Conservation (phyloP, 768 basidiomycete species). For the Favolaschia claudopus region DNA sequence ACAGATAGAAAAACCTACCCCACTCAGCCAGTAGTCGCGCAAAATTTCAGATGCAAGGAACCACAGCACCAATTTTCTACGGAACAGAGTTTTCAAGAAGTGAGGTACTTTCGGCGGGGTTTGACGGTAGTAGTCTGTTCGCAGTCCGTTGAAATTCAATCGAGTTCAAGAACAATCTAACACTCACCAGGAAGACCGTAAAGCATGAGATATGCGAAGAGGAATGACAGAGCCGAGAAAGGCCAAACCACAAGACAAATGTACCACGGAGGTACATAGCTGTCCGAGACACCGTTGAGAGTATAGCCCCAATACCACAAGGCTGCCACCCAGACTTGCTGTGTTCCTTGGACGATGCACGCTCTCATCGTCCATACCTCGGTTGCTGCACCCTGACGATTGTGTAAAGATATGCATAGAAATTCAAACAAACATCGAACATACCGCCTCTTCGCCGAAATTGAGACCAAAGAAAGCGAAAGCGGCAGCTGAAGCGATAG, state of each 20-base stretch:
- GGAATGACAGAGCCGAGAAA: slow-evolving; percentile 72
- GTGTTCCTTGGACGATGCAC: slow-evolving; percentile 92
- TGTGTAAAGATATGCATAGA: slow-evolving; percentile 15
- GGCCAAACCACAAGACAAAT: slow-evolving; percentile 87
- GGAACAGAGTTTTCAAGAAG: slow-evolving; percentile 88
- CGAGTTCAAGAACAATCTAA: not conserved
- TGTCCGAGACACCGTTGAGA: slow-evolving; percentile 62
- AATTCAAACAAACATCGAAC: slow-evolving; percentile 27
- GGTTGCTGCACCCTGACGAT: slow-evolving; percentile 82
- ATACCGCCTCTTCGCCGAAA: slow-evolving; percentile 94
- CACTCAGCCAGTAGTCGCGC: slow-evolving; percentile 92
- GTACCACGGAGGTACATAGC: slow-evolving; percentile 80
- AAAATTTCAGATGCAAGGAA: slow-evolving; percentile 92
- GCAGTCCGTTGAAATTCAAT: slow-evolving; percentile 5
- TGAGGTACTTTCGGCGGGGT: slow-evolving; percentile 95
- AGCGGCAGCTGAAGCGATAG: slow-evolving; percentile 89
- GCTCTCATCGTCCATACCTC: slow-evolving; percentile 94
- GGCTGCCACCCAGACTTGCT: slow-evolving; percentile 95
- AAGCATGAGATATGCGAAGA: slow-evolving; percentile 85
- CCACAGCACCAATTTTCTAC: slow-evolving; percentile 92
- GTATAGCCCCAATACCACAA: slow-evolving; percentile 96
- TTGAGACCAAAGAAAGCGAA: slow-evolving; percentile 96
- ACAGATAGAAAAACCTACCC: slow-evolving; percentile 54
- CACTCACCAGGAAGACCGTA: slow-evolving; percentile 83
- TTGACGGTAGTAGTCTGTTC: slow-evolving; percentile 84